Evolutionary conservation across 1,284 basidiomycete genomes (phyloP).

Genomic region (Irpex rosettiformis): DNA sequence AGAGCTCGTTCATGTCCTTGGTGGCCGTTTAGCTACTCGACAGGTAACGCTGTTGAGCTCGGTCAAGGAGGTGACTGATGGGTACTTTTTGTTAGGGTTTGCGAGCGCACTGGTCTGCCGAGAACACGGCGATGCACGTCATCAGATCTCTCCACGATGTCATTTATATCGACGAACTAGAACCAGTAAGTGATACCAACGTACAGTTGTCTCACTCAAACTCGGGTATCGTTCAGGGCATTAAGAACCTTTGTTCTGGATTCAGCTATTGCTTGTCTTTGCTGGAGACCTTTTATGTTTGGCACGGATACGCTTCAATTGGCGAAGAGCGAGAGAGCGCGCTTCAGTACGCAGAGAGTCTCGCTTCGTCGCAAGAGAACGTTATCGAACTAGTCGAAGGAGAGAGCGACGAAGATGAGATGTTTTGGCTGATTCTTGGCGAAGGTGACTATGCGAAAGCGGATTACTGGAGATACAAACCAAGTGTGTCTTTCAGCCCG

Average conservation of each 20-base stretch:
- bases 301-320: slow-evolving; percentile 71
- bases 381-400: slow-evolving; percentile 59
- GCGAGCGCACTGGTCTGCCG: slow-evolving; percentile 68
- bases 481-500: slow-evolving; percentile 34
- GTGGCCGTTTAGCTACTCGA: slow-evolving; percentile 61
- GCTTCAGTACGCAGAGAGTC: slow-evolving; percentile 49
- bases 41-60: slow-evolving; percentile 44
- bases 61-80: not conserved
- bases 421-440: slow-evolving; percentile 82
- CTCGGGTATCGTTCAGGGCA: slow-evolving; percentile 41
- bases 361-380: slow-evolving; percentile 37
- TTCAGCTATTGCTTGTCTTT: slow-evolving; percentile 75
- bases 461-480: slow-evolving; percentile 75
- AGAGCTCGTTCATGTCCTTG: slow-evolving; percentile 59
- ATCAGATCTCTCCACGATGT: slow-evolving; percentile 50
- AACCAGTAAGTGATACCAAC: slow-evolving; percentile 49
- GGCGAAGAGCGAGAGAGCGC: slow-evolving; percentile 56
- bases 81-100: slow-evolving; percentile 44
- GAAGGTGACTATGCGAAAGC: slow-evolving; percentile 69
- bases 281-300: slow-evolving; percentile 68
- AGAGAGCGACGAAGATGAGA: slow-evolving; percentile 61
- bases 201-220: not conserved
- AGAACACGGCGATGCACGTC: slow-evolving; percentile 78
- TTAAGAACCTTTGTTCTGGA: slow-evolving; percentile 72
- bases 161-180: slow-evolving; percentile 67